phyloP scores from a whole-genome alignment of 1,139 yeast species.

The Saccharomyces hybrid region DNA sequence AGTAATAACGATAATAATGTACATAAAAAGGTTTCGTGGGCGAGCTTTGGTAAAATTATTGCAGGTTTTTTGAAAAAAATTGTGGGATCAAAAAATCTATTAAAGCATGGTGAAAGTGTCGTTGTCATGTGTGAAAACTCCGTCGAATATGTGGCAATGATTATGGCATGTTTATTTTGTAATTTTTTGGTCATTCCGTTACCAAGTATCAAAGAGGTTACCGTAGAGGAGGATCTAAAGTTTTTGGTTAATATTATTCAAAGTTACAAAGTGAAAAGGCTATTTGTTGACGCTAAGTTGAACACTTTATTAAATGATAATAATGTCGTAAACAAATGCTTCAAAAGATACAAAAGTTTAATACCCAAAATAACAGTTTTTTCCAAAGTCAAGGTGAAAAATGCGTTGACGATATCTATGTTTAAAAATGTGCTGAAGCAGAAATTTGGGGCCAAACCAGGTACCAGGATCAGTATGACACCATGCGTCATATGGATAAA shows the following conservation, averaged over 20 bases:
- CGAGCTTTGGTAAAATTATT: constrained; percentile 67
- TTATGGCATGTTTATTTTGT: constrained; percentile 77
- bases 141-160: constrained; percentile 77
- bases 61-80: constrained; percentile 50
- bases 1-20: constrained; percentile 33
- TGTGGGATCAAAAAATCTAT: constrained; percentile 41
- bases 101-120: constrained; percentile 64
- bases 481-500: constrained; percentile 34
- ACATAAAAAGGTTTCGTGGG: constrained; percentile 69
- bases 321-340: constrained; percentile 25
- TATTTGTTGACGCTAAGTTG: constrained; percentile 73
- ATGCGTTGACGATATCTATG: constrained; percentile 14
- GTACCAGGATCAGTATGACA: constrained; percentile 16
- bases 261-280: constrained; percentile 63
- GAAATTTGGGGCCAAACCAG: constrained; percentile 17
- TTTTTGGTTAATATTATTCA: constrained; percentile 58
- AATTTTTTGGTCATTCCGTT: constrained; percentile 79
- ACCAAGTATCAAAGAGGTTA: constrained; percentile 60
- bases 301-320: constrained; percentile 62
- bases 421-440: constrained; percentile 18
- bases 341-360: constrained; percentile 40
- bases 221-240: constrained; percentile 68
- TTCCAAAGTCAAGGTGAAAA: constrained; percentile 27
- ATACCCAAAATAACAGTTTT: constrained; percentile 29
- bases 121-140: constrained; percentile 79